phyloP scores from a whole-genome alignment of 2,329 filamentous ascomycete genomes.

The Nemania bipapillata region DNA sequence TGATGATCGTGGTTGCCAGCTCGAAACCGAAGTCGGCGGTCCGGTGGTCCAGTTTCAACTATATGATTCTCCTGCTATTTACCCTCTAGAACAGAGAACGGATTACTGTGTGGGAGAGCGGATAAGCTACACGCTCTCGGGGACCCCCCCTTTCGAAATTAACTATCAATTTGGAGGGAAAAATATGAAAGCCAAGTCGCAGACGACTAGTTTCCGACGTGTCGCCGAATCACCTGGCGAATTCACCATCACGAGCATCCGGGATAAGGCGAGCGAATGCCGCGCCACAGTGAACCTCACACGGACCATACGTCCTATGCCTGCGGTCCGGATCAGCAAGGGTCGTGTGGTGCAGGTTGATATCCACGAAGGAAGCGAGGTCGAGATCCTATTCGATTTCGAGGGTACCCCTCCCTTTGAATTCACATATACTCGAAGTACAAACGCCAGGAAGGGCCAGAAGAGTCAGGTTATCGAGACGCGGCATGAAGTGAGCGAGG shows the following conservation, averaged over 20 bases:
- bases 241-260: conserved; percentile 86
- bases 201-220: conserved; percentile 86
- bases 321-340: conserved; percentile 87
- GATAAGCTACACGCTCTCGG: conserved; percentile 89
- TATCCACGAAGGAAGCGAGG: conserved; percentile 95
- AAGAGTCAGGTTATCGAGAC: conserved; percentile 87
- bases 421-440: conserved; percentile 94
- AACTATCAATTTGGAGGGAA: conserved; percentile 88
- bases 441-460: conserved; percentile 82
- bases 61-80: conserved; percentile 91
- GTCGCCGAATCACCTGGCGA: conserved; percentile 90
- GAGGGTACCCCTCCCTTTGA: conserved; percentile 96
- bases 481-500: conserved; percentile 83
- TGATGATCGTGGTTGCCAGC: conserved; percentile 86
- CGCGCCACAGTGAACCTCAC: conserved; percentile 79
- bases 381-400: conserved; percentile 94
- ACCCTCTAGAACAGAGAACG: conserved; percentile 81
- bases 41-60: conserved; percentile 90
- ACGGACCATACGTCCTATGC: conserved; percentile 90
- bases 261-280: conserved; percentile 89
- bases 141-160: conserved; percentile 90
- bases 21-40: conserved; percentile 74
- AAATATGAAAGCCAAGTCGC: conserved; percentile 79
- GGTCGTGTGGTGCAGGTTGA: conserved; percentile 84
- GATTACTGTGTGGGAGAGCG: conserved; percentile 97